Percentiles rank a stretch among this genome's conserved stretches.
These are phyloP conservation scores for Daldinia childiae DNA, from an alignment of 495 filamentous ascomycete species.

Conservation along the genomic window DNA sequence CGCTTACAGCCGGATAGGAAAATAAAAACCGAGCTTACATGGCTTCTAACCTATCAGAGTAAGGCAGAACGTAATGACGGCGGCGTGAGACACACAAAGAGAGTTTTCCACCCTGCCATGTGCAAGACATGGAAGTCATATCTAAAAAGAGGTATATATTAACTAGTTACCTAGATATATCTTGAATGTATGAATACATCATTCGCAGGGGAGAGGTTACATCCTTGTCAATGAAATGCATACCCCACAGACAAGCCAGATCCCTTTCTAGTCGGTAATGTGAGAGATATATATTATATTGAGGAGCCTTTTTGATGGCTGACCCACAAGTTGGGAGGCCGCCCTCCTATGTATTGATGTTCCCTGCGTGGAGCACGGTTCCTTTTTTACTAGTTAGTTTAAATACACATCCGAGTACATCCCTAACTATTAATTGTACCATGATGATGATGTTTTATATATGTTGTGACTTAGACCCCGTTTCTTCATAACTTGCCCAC, in stretches of 20 bases:
- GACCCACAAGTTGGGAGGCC: neutral
- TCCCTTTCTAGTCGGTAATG: neutral
- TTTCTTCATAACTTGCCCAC: constrained; percentile 8
- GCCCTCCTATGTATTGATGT: neutral
- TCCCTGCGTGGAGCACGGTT: neutral
- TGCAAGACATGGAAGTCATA: neutral
- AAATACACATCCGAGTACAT: neutral
- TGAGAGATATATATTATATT: neutral
- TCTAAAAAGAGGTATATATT: neutral
- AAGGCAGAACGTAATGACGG: neutral
- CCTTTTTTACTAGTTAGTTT: neutral
- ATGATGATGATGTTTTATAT: constrained; percentile 18
- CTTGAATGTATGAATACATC: neutral
- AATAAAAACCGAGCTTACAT: neutral
- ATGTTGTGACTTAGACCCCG: constrained; percentile 24
- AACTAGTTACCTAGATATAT: neutral
- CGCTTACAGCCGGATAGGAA: neutral
- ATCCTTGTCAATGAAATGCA: neutral
- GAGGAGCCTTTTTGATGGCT: neutral
- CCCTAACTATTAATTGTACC: constrained; percentile 18
- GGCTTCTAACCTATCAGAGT: neutral
- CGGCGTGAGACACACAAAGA: neutral
- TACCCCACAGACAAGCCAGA: neutral
- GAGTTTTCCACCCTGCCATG: neutral
- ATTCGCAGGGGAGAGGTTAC: neutral